Conservation (phyloP, 345 rosid species). For the Boechera stricta region DNA sequence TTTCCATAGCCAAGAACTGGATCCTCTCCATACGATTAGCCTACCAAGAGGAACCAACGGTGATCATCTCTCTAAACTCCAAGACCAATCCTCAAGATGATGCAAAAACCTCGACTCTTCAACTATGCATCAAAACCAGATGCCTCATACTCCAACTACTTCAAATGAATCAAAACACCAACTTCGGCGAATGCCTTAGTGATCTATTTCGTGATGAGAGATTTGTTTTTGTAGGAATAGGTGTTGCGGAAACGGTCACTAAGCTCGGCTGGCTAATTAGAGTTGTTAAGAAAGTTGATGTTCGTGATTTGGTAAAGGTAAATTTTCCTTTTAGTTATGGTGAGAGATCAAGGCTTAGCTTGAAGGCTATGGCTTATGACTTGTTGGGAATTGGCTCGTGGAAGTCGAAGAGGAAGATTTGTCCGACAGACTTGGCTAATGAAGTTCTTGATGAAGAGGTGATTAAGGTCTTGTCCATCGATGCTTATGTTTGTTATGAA, state of each 20-base stretch:
- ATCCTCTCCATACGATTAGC: constrained; percentile 27
- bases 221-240: constrained; percentile 35
- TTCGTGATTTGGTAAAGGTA: constrained; percentile 37
- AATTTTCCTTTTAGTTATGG: constrained; percentile 31
- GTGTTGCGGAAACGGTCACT: constrained; percentile 17
- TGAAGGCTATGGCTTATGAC: constrained; percentile 30
- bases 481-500: constrained; percentile 40
- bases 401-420: constrained; percentile 21
- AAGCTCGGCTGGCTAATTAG: not conserved
- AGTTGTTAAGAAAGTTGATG: constrained; percentile 28
- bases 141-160: constrained; percentile 41
- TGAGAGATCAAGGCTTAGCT: constrained; percentile 21
- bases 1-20: constrained; percentile 35
- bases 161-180: constrained; percentile 24
- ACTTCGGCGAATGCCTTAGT: constrained; percentile 9
- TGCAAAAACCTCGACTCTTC: constrained; percentile 27
- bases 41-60: constrained; percentile 27
- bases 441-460: constrained; percentile 40
- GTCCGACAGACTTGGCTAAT: constrained; percentile 2
- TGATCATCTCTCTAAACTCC: constrained; percentile 30
- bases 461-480: constrained; percentile 31
- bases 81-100: constrained; percentile 23
- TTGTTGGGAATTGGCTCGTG: constrained; percentile 40
- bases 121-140: constrained; percentile 35
- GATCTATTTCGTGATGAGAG: constrained; percentile 27